Percentiles rank a stretch among this genome's conserved stretches.
These are phyloP conservation scores for Ambrosia artemisiifolia DNA, from an alignment of 129 eudicot genomes.

Conservation along the genomic window DNA sequence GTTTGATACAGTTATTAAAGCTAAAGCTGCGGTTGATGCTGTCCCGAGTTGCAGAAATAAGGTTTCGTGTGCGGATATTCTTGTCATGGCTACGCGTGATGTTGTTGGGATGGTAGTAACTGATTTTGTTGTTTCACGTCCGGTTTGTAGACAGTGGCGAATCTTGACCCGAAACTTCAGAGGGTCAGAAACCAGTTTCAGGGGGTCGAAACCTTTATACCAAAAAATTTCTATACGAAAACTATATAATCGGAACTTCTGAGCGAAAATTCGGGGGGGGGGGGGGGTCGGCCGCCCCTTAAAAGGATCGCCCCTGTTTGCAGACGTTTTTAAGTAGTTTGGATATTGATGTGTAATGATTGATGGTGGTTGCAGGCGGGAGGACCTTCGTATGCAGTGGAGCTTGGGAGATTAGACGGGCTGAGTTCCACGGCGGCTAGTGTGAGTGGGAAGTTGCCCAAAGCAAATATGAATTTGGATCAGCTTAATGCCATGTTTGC, in stretches of 20 bases:
- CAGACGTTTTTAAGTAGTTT: background rate
- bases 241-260: no score
- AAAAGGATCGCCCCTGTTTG: no score
- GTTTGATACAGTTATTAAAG: slow-evolving; percentile 70
- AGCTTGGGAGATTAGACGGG: slow-evolving; percentile 79
- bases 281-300: no score
- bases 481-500: slow-evolving; percentile 73
- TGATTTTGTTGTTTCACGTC: background rate
- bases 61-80: slow-evolving; percentile 91
- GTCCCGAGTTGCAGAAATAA: slow-evolving; percentile 53
- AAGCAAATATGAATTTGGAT: slow-evolving; percentile 54
- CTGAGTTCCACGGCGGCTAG: slow-evolving; percentile 55
- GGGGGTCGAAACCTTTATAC: no score
- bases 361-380: slow-evolving; percentile 48
- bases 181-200: no score
- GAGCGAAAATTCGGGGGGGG: no score
- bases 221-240: no score
- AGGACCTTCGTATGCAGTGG: slow-evolving; percentile 71
- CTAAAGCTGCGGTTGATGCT: slow-evolving; percentile 75
- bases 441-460: slow-evolving; percentile 68
- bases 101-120: slow-evolving; percentile 46
- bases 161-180: no score
- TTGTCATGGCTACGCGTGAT: slow-evolving; percentile 84
- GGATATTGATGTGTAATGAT: background rate
- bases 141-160: no score